These are phyloP conservation scores for Terana coerulea DNA, from an alignment of 768 basidiomycete species.

Conservation along the genomic window DNA sequence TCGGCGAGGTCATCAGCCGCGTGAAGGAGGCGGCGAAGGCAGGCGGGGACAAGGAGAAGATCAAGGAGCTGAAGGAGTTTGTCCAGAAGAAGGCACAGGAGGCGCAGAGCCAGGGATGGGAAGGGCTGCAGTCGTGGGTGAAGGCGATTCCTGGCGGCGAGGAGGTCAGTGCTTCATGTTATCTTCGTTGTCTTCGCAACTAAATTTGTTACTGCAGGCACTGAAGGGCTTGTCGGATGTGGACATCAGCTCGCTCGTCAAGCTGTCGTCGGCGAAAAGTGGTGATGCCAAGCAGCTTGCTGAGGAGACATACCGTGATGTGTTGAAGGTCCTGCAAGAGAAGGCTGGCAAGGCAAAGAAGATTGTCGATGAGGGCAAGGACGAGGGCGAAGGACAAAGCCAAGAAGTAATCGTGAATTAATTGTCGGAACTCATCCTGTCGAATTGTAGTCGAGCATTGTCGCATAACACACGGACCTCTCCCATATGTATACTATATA, in stretches of 20 bases:
- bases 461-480: too few species aligned
- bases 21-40: slow-evolving; percentile 23
- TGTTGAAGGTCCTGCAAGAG: slow-evolving; percentile 27
- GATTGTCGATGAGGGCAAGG: slow-evolving; percentile 22
- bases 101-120: slow-evolving; percentile 20
- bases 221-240: slow-evolving; percentile 24
- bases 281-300: slow-evolving; percentile 29
- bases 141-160: slow-evolving; percentile 27
- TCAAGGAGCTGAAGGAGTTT: slow-evolving; percentile 26
- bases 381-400: slow-evolving; percentile 20
- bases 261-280: slow-evolving; percentile 22
- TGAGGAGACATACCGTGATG: slow-evolving; percentile 27
- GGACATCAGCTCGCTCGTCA: slow-evolving; percentile 18
- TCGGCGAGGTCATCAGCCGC: slow-evolving; percentile 23
- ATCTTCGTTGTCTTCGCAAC: not conserved
- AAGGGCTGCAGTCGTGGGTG: slow-evolving; percentile 25
- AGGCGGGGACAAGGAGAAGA: slow-evolving; percentile 23
- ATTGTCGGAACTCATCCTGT: too few species aligned
- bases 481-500: too few species aligned
- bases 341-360: slow-evolving; percentile 27
- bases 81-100: slow-evolving; percentile 25
- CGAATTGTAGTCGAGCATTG: too few species aligned
- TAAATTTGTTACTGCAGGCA: slow-evolving; percentile 11
- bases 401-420: slow-evolving; percentile 3
- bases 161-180: slow-evolving; percentile 17